Conservation (phyloP, 805 yeast species). For the Kuraishia hungarica region DNA sequence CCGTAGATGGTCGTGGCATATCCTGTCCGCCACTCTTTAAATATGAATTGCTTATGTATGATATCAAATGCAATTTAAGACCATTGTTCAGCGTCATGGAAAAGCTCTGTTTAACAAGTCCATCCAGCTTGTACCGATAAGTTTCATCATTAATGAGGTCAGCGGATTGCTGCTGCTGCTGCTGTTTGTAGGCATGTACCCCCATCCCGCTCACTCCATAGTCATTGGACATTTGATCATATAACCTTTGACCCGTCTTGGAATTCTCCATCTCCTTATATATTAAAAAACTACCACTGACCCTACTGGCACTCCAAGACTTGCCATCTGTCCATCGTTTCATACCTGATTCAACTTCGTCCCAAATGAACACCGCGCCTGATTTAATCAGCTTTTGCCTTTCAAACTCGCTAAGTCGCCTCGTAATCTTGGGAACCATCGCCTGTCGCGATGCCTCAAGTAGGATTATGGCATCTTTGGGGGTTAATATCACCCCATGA, state of each 20-base stretch:
- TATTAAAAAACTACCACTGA: conserved; percentile 51
- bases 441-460: conserved; percentile 58
- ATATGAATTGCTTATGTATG: conserved; percentile 27
- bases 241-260: conserved; percentile 2
- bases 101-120: conserved; percentile 59
- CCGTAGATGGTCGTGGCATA: conserved; percentile 35
- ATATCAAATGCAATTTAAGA: conserved; percentile 51
- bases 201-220: neutral
- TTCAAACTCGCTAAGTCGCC: conserved; percentile 51
- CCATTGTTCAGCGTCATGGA: conserved; percentile 44
- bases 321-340: conserved; percentile 75
- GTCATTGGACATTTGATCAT: neutral
- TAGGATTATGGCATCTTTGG: conserved; percentile 54
- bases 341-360: conserved; percentile 63
- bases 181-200: neutral
- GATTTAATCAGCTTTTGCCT: conserved; percentile 37
- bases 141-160: neutral
- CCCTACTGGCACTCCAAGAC: conserved; percentile 67
- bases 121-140: conserved; percentile 36
- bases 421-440: conserved; percentile 46
- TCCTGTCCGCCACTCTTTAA: neutral
- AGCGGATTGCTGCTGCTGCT: neutral
- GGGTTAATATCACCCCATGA: conserved; percentile 46
- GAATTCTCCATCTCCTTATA: conserved; percentile 50
- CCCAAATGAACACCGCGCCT: conserved; percentile 66